Evolutionary conservation across 768 basidiomycete species (phyloP).

Genomic region (Suillus bovinus): DNA sequence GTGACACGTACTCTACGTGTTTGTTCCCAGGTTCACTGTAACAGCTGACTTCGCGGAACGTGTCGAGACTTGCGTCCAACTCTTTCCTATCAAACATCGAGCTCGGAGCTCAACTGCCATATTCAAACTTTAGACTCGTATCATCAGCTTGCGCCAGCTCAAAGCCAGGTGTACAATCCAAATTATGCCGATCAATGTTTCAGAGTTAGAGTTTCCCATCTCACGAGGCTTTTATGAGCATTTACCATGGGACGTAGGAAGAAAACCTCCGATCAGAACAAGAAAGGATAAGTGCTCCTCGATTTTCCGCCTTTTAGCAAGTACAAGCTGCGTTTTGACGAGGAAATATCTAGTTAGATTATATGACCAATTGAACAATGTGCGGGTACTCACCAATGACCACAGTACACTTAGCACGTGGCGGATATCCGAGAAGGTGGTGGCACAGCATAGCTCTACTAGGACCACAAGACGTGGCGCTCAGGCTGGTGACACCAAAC

Average conservation of each 20-base stretch:
- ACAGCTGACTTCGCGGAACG: too few relatives aligned
- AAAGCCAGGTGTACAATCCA: neutral
- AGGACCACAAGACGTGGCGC: neutral
- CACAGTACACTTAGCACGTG: neutral
- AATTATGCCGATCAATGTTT: neutral
- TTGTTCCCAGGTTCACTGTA: too few relatives aligned
- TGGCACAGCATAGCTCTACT: too few relatives aligned
- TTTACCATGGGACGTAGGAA: neutral
- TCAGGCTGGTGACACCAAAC: neutral
- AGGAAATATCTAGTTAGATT: neutral
- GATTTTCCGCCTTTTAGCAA: neutral
- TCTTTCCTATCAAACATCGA: too few relatives aligned
- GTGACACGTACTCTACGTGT: too few relatives aligned
- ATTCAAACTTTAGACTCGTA: neutral
- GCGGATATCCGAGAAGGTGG: neutral
- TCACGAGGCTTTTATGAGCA: neutral
- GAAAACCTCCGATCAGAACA: neutral
- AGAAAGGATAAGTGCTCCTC: neutral
- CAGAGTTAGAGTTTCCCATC: neutral
- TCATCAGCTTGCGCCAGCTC: neutral
- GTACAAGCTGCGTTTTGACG: neutral
- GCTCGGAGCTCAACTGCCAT: too few relatives aligned
- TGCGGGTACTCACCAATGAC: neutral
- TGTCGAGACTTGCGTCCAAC: too few relatives aligned
- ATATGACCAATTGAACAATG: neutral